Evolutionary conservation across 2,329 filamentous ascomycete species (phyloP).

Genomic region (Geosmithia flava): DNA sequence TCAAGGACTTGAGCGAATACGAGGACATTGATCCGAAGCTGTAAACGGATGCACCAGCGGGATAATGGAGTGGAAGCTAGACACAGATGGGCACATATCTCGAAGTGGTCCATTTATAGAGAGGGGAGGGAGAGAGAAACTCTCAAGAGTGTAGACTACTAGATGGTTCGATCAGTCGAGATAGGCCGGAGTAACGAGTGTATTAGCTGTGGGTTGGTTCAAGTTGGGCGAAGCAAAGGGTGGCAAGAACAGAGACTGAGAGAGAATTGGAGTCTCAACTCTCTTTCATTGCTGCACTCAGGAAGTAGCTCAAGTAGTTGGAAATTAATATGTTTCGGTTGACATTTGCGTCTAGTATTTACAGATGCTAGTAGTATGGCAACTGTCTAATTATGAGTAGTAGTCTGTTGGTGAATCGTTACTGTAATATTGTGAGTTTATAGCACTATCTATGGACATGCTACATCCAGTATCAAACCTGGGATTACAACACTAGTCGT

Average conservation of each 20-base stretch:
- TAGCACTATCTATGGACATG: neutral
- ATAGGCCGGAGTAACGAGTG: neutral
- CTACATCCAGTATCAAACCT: neutral
- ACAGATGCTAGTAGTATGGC: too few relatives aligned
- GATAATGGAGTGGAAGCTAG: neutral
- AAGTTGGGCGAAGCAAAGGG: too few relatives aligned
- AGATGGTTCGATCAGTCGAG: neutral
- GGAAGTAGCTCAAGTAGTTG: neutral
- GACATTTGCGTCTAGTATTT: too few relatives aligned
- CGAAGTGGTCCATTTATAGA: neutral
- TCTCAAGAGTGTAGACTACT: neutral
- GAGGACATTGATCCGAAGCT: constrained; percentile 79
- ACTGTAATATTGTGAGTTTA: too few relatives aligned
- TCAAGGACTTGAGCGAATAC: constrained; percentile 69
- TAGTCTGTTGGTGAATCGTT: too few relatives aligned
- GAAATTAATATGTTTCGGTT: neutral
- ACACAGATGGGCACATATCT: too few relatives aligned
- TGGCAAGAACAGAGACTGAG: neutral
- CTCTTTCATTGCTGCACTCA: neutral
- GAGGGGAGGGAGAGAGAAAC: neutral
- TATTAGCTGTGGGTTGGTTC: neutral
- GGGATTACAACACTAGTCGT: neutral
- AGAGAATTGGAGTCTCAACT: too few relatives aligned
- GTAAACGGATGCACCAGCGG: constrained; percentile 17
- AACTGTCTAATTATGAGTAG: too few relatives aligned